phyloP scores from a whole-genome alignment of 2,329 filamentous ascomycete species.

The Arthroderma sp. region DNA sequence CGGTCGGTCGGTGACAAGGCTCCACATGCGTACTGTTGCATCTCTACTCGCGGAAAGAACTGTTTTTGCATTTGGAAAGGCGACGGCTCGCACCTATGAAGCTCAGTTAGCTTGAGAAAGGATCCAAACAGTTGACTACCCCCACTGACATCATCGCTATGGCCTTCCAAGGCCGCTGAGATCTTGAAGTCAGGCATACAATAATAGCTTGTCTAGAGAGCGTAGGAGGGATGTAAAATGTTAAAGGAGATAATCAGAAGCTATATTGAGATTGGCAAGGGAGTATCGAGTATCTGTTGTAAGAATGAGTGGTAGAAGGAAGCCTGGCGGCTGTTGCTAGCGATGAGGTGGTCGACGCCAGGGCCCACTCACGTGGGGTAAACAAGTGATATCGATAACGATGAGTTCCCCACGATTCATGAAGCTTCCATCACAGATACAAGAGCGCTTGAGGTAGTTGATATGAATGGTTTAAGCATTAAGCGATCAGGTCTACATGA shows the following conservation, averaged over 20 bases:
- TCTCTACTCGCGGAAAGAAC: conserved; percentile 84
- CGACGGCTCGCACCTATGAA: conserved; percentile 67
- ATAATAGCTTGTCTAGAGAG: neutral
- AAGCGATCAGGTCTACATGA: too few relatives aligned
- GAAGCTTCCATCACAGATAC: too few relatives aligned
- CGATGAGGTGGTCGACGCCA: too few relatives aligned
- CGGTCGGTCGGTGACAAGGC: conserved; percentile 50
- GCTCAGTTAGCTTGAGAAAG: conserved; percentile 8
- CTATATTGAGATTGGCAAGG: neutral
- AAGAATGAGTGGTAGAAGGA: neutral
- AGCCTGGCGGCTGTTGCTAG: too few relatives aligned
- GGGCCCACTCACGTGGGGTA: too few relatives aligned
- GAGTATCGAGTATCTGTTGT: neutral
- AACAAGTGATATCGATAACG: too few relatives aligned
- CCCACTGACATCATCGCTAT: conserved; percentile 75
- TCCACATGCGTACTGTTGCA: conserved; percentile 80
- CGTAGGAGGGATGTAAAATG: neutral
- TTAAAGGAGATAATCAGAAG: neutral
- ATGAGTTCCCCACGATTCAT: too few relatives aligned
- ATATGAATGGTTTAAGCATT: too few relatives aligned
- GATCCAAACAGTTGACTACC: neutral
- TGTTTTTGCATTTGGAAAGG: conserved; percentile 58
- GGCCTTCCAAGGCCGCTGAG: conserved; percentile 75
- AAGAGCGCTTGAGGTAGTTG: too few relatives aligned
- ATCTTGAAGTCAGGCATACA: conserved; percentile 79